phyloP scores from a whole-genome alignment of 1,139 yeast genomes.

The Saccharomycopsis hybrid region DNA sequence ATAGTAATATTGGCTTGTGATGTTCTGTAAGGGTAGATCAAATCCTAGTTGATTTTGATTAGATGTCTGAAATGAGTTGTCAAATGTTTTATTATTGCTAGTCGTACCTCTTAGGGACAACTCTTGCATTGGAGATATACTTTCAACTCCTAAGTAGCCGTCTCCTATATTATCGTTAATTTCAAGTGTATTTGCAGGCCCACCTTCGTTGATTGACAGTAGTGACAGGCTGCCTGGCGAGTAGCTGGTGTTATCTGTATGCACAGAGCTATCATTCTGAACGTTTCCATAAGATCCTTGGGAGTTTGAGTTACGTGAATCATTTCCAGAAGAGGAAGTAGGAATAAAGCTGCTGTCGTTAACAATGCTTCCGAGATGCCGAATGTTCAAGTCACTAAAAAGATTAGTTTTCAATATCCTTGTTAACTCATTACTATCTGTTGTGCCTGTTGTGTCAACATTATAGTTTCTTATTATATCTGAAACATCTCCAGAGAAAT shows the following conservation, averaged over 20 bases:
- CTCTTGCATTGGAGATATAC: neutral
- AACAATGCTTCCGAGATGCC: conserved; percentile 14
- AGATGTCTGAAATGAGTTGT: too few species aligned
- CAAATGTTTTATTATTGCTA: too few species aligned
- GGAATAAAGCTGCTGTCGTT: conserved; percentile 18
- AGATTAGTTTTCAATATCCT: conserved; percentile 13
- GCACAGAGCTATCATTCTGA: neutral
- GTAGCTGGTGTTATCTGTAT: conserved; percentile 2
- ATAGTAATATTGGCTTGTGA: neutral
- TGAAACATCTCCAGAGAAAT: neutral
- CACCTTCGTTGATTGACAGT: neutral
- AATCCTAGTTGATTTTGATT: too few species aligned
- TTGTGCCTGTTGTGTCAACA: neutral
- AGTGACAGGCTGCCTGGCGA: neutral
- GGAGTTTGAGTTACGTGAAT: conserved; percentile 48
- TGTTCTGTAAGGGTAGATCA: neutral
- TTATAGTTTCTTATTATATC: neutral
- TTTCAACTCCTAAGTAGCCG: neutral
- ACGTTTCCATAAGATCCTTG: conserved; percentile 45
- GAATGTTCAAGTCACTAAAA: conserved; percentile 11
- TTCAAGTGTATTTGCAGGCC: neutral
- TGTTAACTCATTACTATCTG: conserved; percentile 8
- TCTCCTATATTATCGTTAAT: neutral
- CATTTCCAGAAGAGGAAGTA: conserved; percentile 1
- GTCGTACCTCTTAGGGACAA: neutral